These are phyloP conservation scores for Entomophthora muscae DNA, from an alignment of 371 early-diverging fungal genomes.

Conservation along the genomic window DNA sequence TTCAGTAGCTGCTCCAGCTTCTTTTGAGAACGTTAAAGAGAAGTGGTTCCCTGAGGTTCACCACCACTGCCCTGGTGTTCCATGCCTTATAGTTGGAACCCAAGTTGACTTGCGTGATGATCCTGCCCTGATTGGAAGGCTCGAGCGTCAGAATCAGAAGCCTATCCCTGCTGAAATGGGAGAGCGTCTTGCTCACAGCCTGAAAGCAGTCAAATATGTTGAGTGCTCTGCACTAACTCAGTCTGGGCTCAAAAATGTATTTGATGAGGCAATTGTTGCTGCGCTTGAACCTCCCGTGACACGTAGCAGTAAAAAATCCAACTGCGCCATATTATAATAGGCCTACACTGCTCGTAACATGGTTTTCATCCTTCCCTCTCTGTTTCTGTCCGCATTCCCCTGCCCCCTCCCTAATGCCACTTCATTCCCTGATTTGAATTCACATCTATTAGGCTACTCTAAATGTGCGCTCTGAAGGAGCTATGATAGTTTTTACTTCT, in stretches of 20 bases:
- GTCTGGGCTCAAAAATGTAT: slow-evolving; percentile 90
- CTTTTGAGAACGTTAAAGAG: slow-evolving; percentile 78
- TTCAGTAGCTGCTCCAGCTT: slow-evolving; percentile 86
- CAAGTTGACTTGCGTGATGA: slow-evolving; percentile 92
- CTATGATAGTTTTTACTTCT: not conserved
- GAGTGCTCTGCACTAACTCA: slow-evolving; percentile 96
- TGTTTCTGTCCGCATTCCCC: not conserved
- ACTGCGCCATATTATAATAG: slow-evolving; percentile 50
- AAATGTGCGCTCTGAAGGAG: not conserved
- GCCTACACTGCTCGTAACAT: not conserved
- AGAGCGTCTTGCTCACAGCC: slow-evolving; percentile 67
- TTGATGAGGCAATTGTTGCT: slow-evolving; percentile 97
- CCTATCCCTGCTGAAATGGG: slow-evolving; percentile 71
- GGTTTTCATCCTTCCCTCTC: not conserved
- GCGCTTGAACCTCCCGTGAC: slow-evolving; percentile 82
- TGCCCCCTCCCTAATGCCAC: not conserved
- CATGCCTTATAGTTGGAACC: slow-evolving; percentile 91
- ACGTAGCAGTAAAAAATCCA: slow-evolving; percentile 39
- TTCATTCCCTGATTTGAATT: not conserved
- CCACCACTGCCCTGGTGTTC: slow-evolving; percentile 94
- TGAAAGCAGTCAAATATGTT: slow-evolving; percentile 90
- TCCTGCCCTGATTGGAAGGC: slow-evolving; percentile 53
- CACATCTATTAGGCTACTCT: not conserved
- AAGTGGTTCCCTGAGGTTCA: slow-evolving; percentile 87
- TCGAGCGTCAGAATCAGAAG: slow-evolving; percentile 63